Evolutionary conservation across 2,329 filamentous ascomycete genomes (phyloP).

Genomic region (Cordyceps pruinosa): DNA sequence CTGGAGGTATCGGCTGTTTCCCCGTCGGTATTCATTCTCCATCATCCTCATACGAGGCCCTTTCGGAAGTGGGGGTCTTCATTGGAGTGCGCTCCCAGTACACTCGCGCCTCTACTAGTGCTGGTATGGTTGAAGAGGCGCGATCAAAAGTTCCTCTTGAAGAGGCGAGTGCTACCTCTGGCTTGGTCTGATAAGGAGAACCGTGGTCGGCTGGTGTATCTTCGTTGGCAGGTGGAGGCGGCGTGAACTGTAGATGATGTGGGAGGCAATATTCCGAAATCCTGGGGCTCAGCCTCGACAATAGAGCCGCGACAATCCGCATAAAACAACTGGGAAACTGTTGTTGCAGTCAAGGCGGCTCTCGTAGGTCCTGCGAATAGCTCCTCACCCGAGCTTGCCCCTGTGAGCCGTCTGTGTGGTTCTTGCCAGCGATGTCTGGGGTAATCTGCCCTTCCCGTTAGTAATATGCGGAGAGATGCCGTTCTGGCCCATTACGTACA

Average conservation of each 20-base stretch:
- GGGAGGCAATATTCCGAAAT: not conserved
- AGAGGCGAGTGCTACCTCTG: not conserved
- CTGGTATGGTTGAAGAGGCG: not conserved
- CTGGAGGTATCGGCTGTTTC: not conserved
- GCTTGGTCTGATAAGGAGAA: not conserved
- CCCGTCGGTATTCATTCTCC: not conserved
- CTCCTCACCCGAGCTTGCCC: not conserved
- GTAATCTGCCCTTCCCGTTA: not conserved
- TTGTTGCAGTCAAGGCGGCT: not conserved
- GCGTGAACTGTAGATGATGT: too few species aligned
- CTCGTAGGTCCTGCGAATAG: not conserved
- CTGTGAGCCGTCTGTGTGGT: not conserved
- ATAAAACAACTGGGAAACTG: not conserved
- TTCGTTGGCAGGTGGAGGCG: not conserved
- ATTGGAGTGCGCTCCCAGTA: not conserved
- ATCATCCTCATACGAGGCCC: not conserved
- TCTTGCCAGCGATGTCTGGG: not conserved
- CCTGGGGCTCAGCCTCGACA: not conserved
- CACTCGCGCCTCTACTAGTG: not conserved
- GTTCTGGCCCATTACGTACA: not conserved
- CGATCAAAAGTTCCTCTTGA: slow-evolving; percentile 1
- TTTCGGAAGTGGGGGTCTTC: not conserved
- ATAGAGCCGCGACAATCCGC: not conserved
- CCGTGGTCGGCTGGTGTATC: not conserved
- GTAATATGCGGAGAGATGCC: not conserved